Percentiles rank a stretch among this genome's conserved stretches.
phyloP scores from a whole-genome alignment of 1,284 basidiomycete species.

The Leccinum solheimii region DNA sequence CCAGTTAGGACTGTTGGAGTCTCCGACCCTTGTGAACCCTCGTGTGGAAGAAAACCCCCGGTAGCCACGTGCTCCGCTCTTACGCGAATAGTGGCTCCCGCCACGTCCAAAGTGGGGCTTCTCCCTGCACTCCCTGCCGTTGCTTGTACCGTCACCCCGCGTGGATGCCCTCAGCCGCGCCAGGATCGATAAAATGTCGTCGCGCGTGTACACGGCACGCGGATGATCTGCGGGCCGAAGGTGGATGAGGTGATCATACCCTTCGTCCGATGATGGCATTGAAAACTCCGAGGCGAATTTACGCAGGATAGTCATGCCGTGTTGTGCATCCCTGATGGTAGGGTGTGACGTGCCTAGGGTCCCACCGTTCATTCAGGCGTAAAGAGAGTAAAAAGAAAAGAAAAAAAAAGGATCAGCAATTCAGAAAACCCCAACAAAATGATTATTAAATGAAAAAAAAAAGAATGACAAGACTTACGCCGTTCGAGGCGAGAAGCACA shows the following conservation, averaged over 20 bases:
- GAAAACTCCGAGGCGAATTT: conserved; percentile 60
- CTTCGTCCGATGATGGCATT: conserved; percentile 56
- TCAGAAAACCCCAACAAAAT: conserved; percentile 1
- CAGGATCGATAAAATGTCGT: conserved; percentile 54
- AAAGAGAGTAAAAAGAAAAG: conserved; percentile 2
- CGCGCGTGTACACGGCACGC: conserved; percentile 46
- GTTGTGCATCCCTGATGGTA: conserved; percentile 60
- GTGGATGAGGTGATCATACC: conserved; percentile 57
- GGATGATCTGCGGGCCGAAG: conserved; percentile 54
- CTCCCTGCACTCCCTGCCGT: conserved; percentile 7
- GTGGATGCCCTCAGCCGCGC: conserved; percentile 44
- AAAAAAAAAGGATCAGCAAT: not conserved
- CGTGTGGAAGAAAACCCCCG: conserved; percentile 14
- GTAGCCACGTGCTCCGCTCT: conserved; percentile 25
- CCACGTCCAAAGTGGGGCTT: conserved; percentile 9
- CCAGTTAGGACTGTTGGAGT: conserved; percentile 19
- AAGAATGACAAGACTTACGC: conserved; percentile 15
- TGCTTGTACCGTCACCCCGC: conserved; percentile 14
- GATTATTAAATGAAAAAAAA: not conserved
- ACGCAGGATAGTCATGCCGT: conserved; percentile 56
- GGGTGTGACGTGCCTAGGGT: conserved; percentile 62
- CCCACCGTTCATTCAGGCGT: not conserved
- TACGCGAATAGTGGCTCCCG: conserved; percentile 12
- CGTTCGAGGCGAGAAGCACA: conserved; percentile 22
- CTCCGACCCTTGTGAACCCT: conserved; percentile 17